phyloP scores from a whole-genome alignment of 2,329 filamentous ascomycete species.

The Fusarium xylarioides region DNA sequence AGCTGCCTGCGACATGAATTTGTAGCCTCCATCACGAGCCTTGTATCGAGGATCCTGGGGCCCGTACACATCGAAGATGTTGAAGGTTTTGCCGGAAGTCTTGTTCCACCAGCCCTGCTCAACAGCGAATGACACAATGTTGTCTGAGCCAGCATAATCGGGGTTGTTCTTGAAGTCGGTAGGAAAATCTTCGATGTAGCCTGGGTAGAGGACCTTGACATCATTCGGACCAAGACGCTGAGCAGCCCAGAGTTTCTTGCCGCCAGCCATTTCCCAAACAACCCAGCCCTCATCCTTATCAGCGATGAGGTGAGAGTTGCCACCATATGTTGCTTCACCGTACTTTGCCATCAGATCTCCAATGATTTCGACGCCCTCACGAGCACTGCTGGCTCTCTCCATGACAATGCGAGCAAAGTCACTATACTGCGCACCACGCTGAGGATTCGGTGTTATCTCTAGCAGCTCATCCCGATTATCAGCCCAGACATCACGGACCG shows the following conservation, averaged over 20 bases:
- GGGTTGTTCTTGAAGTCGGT: slow-evolving; percentile 12
- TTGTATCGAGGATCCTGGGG: slow-evolving; percentile 35
- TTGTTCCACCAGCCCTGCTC: slow-evolving; percentile 39
- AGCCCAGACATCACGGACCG: slow-evolving; percentile 38
- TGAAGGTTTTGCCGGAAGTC: slow-evolving; percentile 29
- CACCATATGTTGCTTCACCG: slow-evolving; percentile 37
- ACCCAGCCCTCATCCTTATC: slow-evolving; percentile 39
- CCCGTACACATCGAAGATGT: slow-evolving; percentile 36
- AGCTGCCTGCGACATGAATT: slow-evolving; percentile 38
- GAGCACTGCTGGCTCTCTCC: slow-evolving; percentile 32
- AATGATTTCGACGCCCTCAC: slow-evolving; percentile 35
- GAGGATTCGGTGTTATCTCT: slow-evolving; percentile 36
- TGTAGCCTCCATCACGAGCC: slow-evolving; percentile 38
- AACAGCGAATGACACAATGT: slow-evolving; percentile 37
- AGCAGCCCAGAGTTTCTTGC: slow-evolving; percentile 36
- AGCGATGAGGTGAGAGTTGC: slow-evolving; percentile 37
- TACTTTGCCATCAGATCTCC: slow-evolving; percentile 26
- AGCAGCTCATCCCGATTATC: slow-evolving; percentile 37
- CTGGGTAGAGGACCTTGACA: slow-evolving; percentile 36
- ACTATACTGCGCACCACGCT: slow-evolving; percentile 36
- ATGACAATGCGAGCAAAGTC: slow-evolving; percentile 38
- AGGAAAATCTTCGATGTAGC: slow-evolving; percentile 38
- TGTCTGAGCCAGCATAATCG: slow-evolving; percentile 31
- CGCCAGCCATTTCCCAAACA: slow-evolving; percentile 40
- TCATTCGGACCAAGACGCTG: slow-evolving; percentile 34